Percentiles rank a stretch among this genome's conserved stretches.
These are phyloP conservation scores for Saksenaea oblongispora DNA, from an alignment of 371 early-diverging fungal genomes.

Conservation along the genomic window DNA sequence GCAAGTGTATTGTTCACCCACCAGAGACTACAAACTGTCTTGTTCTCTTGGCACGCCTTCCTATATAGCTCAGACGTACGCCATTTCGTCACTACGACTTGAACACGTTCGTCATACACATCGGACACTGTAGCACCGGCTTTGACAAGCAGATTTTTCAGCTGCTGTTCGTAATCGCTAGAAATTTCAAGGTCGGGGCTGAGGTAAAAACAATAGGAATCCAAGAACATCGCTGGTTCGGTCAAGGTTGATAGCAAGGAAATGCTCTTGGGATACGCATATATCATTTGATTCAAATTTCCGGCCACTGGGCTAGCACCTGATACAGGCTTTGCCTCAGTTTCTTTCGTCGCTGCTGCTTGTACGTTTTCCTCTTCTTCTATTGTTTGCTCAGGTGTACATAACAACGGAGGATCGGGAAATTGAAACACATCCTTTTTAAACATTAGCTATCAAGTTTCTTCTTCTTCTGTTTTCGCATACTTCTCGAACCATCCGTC, in stretches of 20 bases:
- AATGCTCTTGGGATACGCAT: conserved; percentile 10
- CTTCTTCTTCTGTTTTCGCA: neutral
- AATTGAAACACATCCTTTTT: conserved; percentile 38
- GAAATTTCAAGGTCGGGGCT: conserved; percentile 18
- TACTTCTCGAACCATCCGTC: conserved; percentile 52
- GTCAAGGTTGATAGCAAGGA: conserved; percentile 16
- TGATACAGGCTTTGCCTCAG: neutral
- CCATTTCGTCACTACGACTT: conserved; percentile 60
- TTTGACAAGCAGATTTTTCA: conserved; percentile 42
- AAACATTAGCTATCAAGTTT: neutral
- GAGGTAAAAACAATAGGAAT: conserved; percentile 30
- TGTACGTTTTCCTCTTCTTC: neutral
- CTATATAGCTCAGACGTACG: conserved; percentile 56
- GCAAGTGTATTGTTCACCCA: conserved; percentile 57
- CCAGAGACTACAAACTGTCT: conserved; percentile 61
- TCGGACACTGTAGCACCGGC: conserved; percentile 57
- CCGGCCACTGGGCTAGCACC: too few relatives aligned
- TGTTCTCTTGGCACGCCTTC: conserved; percentile 62
- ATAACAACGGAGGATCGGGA: conserved; percentile 48
- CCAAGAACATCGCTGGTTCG: conserved; percentile 5
- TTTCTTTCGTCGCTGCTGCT: neutral
- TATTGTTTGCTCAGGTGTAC: neutral
- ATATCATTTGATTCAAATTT: conserved; percentile 4
- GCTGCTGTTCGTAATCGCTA: conserved; percentile 16
- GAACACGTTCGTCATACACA: conserved; percentile 38